phyloP scores from a whole-genome alignment of 2,329 filamentous ascomycete species.

The Ophiosphaerella narmari region DNA sequence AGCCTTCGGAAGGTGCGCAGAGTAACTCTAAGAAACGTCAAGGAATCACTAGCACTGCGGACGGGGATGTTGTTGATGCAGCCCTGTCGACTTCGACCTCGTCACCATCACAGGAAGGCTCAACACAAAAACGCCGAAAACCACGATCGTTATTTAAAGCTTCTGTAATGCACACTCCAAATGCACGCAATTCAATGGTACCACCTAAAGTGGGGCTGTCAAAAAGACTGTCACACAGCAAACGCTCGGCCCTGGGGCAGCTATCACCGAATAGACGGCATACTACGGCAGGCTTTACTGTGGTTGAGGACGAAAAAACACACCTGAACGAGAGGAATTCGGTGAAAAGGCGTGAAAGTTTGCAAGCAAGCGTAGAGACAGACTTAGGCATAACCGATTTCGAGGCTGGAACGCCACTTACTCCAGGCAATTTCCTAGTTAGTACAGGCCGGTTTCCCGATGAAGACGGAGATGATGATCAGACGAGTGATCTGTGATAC shows the following conservation, averaged over 20 bases:
- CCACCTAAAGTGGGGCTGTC: constrained; percentile 11
- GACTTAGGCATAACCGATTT: constrained; percentile 49
- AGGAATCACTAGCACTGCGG: constrained; percentile 14
- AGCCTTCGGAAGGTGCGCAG: constrained; percentile 9
- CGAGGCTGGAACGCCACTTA: constrained; percentile 46
- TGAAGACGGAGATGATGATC: constrained; percentile 16
- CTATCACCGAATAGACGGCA: constrained; percentile 43
- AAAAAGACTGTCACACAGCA: constrained; percentile 24
- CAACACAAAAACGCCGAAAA: constrained; percentile 50
- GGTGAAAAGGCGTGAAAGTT: constrained; percentile 21
- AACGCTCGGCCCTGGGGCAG: constrained; percentile 34
- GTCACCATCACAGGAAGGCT: constrained; percentile 25
- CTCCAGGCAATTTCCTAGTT: constrained; percentile 26
- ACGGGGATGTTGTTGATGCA: constrained; percentile 23
- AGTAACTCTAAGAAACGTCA: constrained; percentile 3
- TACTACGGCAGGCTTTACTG: constrained; percentile 31
- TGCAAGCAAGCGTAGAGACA: constrained; percentile 19
- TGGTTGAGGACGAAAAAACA: constrained; percentile 20
- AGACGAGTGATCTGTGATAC: background rate
- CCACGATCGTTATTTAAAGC: constrained; percentile 38
- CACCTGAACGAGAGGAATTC: constrained; percentile 3
- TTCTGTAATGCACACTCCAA: constrained; percentile 35
- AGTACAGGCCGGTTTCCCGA: constrained; percentile 27
- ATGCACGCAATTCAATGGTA: constrained; percentile 18
- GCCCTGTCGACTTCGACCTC: constrained; percentile 30